Conservation (phyloP, 768 basidiomycete genomes). For the Russula vinacea region DNA sequence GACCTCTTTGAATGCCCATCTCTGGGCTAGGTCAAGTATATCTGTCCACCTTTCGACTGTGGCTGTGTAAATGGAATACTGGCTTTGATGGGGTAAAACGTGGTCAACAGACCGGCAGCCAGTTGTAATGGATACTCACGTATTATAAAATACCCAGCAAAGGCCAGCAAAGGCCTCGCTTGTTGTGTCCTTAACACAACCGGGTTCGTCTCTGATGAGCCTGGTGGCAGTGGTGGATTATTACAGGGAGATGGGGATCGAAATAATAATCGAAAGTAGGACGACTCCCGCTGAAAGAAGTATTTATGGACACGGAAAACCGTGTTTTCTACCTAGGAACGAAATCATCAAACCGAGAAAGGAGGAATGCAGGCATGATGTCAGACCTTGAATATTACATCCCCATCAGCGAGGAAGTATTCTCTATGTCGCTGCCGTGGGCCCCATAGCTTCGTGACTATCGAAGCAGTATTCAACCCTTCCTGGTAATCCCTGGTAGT, state of each 20-base stretch:
- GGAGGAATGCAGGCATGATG: not conserved
- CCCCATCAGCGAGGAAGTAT: not conserved
- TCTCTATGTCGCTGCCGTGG: not conserved
- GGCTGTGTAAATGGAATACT: slow-evolving; percentile 55
- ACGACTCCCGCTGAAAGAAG: slow-evolving; percentile 60
- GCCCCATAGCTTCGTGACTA: too few relatives aligned
- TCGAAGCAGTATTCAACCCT: too few relatives aligned
- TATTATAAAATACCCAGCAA: slow-evolving; percentile 38
- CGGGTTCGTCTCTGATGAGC: slow-evolving; percentile 35
- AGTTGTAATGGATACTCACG: slow-evolving; percentile 30
- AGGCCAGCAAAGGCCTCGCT: slow-evolving; percentile 34
- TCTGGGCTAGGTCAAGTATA: slow-evolving; percentile 52
- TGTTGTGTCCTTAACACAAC: slow-evolving; percentile 32
- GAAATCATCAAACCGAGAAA: not conserved
- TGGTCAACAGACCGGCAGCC: slow-evolving; percentile 35
- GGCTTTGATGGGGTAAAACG: slow-evolving; percentile 36
- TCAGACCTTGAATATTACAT: not conserved
- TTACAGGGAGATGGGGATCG: slow-evolving; percentile 28
- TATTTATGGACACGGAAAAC: slow-evolving; percentile 58
- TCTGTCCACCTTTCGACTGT: slow-evolving; percentile 49
- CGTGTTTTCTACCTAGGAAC: slow-evolving; percentile 50
- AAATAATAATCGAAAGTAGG: slow-evolving; percentile 40
- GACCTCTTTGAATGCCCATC: slow-evolving; percentile 56
- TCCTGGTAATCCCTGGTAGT: too few relatives aligned
- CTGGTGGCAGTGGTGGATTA: too few relatives aligned